Evolutionary conservation across 176 grass and related monocot species (phyloP).

Genomic region (Aegilops umbellulata): DNA sequence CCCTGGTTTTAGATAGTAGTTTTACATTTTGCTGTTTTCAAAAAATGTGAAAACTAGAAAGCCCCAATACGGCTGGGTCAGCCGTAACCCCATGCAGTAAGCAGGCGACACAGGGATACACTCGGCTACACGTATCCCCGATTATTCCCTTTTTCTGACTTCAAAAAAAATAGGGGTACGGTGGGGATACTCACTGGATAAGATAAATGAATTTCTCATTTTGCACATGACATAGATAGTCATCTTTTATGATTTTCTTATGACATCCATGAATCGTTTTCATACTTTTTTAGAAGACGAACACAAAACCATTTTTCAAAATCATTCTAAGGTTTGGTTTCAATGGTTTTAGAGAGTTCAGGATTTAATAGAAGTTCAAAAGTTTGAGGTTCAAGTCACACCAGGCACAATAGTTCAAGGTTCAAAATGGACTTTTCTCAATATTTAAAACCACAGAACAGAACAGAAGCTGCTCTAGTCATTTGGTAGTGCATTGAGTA

Average conservation of each 20-base stretch:
- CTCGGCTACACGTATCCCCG: not conserved
- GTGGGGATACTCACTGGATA: not conserved
- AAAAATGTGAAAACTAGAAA: not conserved
- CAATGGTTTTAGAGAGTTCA: not conserved
- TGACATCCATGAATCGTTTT: not conserved
- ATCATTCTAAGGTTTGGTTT: not conserved
- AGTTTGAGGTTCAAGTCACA: not conserved
- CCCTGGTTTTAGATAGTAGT: not conserved
- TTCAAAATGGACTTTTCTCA: not conserved
- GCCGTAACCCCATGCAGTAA: not conserved
- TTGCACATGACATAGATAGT: not conserved
- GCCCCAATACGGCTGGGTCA: not conserved
- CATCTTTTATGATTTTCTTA: not conserved
- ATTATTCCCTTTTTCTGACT: not conserved
- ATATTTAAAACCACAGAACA: constrained; percentile 19
- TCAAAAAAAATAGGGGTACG: not conserved
- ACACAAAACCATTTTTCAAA: not conserved
- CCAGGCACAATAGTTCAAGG: not conserved
- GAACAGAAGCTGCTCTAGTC: constrained; percentile 9
- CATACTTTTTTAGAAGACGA: not conserved
- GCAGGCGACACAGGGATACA: not conserved
- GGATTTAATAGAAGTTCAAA: not conserved
- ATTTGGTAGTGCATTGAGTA: constrained; percentile 6
- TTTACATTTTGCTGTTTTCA: not conserved
- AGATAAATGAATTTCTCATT: not conserved